Percentiles rank a stretch among this genome's conserved stretches.
These are phyloP conservation scores for Taiwanofungus camphoratus DNA, from an alignment of 1,284 basidiomycete species.

Conservation along the genomic window DNA sequence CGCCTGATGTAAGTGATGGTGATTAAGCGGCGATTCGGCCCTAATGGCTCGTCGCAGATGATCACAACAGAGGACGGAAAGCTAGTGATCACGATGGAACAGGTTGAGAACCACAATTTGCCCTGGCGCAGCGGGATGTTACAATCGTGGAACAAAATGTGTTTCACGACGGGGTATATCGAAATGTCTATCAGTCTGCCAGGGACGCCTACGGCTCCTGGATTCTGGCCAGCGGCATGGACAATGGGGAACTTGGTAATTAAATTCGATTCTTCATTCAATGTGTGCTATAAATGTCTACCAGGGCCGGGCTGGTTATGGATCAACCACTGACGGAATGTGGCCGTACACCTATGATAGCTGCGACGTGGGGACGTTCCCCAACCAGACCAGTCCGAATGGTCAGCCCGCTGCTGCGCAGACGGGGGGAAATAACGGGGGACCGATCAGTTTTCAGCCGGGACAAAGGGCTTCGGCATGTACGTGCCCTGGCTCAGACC, in stretches of 20 bases:
- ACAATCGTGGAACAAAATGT: conserved; percentile 86
- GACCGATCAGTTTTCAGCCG: conserved; percentile 43
- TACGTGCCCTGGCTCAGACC: conserved; percentile 53
- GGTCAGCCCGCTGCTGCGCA: conserved; percentile 45
- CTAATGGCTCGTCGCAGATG: conserved; percentile 31
- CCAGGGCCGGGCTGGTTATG: conserved; percentile 49
- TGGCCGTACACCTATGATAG: conserved; percentile 83
- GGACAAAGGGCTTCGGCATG: conserved; percentile 51
- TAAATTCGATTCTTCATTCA: too few relatives aligned
- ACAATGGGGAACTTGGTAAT: conserved; percentile 51
- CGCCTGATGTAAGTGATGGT: conserved; percentile 49
- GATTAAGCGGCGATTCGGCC: conserved; percentile 4
- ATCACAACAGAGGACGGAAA: conserved; percentile 68
- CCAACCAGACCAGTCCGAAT: conserved; percentile 61
- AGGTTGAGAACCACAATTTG: conserved; percentile 60
- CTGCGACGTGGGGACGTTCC: conserved; percentile 83
- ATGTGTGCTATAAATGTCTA: conserved; percentile 21
- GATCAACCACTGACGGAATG: conserved; percentile 50
- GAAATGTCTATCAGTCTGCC: conserved; percentile 80
- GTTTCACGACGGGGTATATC: conserved; percentile 90
- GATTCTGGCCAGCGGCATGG: conserved; percentile 58
- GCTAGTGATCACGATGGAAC: conserved; percentile 69
- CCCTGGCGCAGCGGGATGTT: conserved; percentile 82
- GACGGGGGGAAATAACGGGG: conserved; percentile 45
- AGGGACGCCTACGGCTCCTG: conserved; percentile 63